Percentiles rank a stretch among this genome's conserved stretches.
Conservation (phyloP, 108 stramenopile species). For the Phaeodactylum tricornutum region DNA sequence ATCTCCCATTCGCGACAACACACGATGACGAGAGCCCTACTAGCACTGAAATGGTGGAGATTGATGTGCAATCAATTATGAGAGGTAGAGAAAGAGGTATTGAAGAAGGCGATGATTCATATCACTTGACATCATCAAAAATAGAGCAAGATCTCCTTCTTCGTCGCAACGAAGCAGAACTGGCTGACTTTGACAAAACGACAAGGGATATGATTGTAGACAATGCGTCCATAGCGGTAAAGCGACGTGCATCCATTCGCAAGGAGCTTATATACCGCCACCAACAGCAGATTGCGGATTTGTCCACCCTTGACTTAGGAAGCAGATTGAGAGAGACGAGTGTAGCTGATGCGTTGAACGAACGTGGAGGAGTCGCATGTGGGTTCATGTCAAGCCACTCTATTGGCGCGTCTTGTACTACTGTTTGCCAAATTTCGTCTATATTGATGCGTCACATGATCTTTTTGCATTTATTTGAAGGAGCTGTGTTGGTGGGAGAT, state of each 20-base stretch:
- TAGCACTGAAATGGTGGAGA: too few species aligned
- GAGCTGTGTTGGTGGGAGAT: constrained; percentile 52
- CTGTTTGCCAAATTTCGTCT: constrained; percentile 56
- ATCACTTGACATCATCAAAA: too few species aligned
- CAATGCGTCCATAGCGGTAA: constrained; percentile 17
- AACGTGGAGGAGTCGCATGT: too few species aligned
- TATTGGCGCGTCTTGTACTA: constrained; percentile 51
- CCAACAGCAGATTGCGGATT: constrained; percentile 4
- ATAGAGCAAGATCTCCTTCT: too few species aligned
- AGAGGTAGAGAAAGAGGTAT: background rate
- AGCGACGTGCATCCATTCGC: constrained; percentile 9
- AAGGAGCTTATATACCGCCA: constrained; percentile 16
- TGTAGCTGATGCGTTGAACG: background rate
- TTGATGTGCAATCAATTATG: background rate
- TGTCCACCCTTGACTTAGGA: constrained; percentile 4
- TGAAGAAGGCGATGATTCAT: too few species aligned
- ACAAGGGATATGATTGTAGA: constrained; percentile 29
- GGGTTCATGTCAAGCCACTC: constrained; percentile 6
- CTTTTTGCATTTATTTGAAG: constrained; percentile 36
- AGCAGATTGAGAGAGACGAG: background rate
- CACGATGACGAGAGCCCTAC: too few species aligned
- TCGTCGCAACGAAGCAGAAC: too few species aligned
- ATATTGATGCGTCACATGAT: constrained; percentile 59
- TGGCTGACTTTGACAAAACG: constrained; percentile 42
- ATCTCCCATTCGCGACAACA: too few species aligned